Percentiles rank a stretch among this genome's conserved stretches.
Conservation (phyloP, 345 rosid genomes). For the Eucalyptus pauciflora region DNA sequence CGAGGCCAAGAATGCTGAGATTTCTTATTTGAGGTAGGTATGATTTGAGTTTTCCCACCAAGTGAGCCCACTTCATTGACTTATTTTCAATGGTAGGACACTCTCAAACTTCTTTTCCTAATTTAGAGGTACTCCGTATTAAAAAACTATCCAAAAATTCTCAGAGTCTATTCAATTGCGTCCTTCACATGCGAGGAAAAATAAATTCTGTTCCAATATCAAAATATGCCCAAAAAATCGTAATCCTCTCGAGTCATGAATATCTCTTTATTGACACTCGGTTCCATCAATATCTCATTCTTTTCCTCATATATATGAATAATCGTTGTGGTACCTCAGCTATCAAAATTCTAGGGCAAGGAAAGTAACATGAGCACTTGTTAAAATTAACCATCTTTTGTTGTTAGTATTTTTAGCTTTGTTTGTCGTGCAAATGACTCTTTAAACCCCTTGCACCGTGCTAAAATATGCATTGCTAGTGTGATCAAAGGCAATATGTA, state of each 20-base stretch:
- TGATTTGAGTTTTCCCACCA: not conserved
- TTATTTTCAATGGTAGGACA: not conserved
- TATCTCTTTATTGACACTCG: not conserved
- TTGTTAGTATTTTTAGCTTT: not conserved
- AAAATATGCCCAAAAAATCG: not conserved
- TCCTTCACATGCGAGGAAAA: not conserved
- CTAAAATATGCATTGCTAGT: not conserved
- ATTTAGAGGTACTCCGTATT: not conserved
- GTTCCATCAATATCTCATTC: not conserved
- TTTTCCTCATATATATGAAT: not conserved
- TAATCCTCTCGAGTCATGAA: not conserved
- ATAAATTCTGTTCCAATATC: not conserved
- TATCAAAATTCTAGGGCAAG: not conserved
- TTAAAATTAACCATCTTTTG: not conserved
- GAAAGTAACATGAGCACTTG: not conserved
- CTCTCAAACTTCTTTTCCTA: not conserved
- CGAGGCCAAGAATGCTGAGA: not conserved
- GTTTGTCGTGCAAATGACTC: not conserved
- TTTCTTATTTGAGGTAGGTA: not conserved
- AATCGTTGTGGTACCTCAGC: too few species aligned
- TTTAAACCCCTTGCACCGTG: rapidly evolving
- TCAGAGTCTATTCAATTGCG: not conserved
- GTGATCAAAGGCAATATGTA: not conserved
- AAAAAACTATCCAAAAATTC: not conserved
- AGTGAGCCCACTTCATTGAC: not conserved